Evolutionary conservation across 2,329 filamentous ascomycete species (phyloP), one percentile per base, ranked within the genome.

Genomic region (Penicillium sp.): DNA sequence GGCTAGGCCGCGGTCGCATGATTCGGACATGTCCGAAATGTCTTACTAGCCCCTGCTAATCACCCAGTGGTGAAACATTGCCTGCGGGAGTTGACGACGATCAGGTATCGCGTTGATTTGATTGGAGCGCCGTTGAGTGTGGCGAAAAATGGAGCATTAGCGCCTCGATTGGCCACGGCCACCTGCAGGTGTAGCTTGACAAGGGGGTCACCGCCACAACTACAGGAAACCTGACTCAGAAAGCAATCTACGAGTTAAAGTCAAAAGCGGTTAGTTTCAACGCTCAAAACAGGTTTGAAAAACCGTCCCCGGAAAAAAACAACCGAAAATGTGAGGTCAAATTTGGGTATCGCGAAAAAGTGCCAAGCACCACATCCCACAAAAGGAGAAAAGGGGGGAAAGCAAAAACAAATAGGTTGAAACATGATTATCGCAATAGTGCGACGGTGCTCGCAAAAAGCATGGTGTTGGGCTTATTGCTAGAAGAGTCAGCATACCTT

Each of bases 401-500:
- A 39, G 51, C 43, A 55, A 53, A 60, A 61, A 59, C 42, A 43
- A 56, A 47, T 49, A 54, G 37, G 52, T 49, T 33, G 35, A 26
- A 24, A 39, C 47, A 16, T 54, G 16, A 60, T 73, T 64, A 74
- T 66, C 72, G 71, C 54, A 71, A 61, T 47, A 71, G 62, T 49
- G 70, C 65, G 54, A 71, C 64, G 50, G 72, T 64, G 56, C 62
- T 73, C 55, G 72, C 71, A 63, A 74, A 65, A 46, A 69, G 65
- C 59, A 72, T 55, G 59, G 64, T 64, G 63, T 68, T 71, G 27
- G 37, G 27, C 53, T 71, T 71, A 76, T 71, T 68, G 65, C 62
- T 61, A 51, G 61, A 58, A 62, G 61, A 46, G 61, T 67, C 65
- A 60, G 72, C 85, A 70, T 87, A 96, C 93, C 95, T 96, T 73